Base-by-base conservation (phyloP, 73 alveolate genomes). In the Blepharisma stoltei region DNA sequence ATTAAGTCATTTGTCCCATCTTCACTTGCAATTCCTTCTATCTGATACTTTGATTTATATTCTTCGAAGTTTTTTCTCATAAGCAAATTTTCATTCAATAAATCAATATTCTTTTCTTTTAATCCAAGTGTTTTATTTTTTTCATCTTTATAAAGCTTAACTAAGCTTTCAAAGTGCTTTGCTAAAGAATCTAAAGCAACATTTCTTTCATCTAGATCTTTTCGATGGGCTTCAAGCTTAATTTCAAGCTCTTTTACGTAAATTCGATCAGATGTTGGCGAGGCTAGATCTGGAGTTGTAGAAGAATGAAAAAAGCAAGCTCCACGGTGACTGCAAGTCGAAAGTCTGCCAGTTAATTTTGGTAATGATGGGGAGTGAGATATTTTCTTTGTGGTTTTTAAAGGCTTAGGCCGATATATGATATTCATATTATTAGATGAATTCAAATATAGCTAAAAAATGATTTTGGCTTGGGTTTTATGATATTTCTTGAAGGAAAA, bases 151-250 rank as follows among this genome's bases (percentile, higher is more conserved):
- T 38, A 60, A 8, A 60, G n/a, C 23, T n/a, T 14, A 14, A 38
- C 73, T 8, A 60, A 8, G 46, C 23, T n/a, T 38, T 60, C 73
- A 25, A 60, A 60, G 23, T 60, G 73, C 37, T 38, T 38, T 1
- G 23, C 18, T 18, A 60, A 25, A 0, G 73, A 18, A 8, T 60
- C 23, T 60, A 60, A 14, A 14, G 73, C 73, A 25, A 60, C 18
- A 38, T 25, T 60, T 25, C 73, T 14, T 25, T 60, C 73, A 14
- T 60, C 73, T 60, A 60, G 46, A 38, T 60, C 73, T 60, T 60
- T 60, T 14, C 73, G 0, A 14, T 60, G 73, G 14, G 14, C 73
- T 60, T 60, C 73, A 9, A 60, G 14, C 46, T 60, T 60, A 8
- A 2, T 60, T 60, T 60, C 73, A 60, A 60, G 14, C 46, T 60